Conservation (phyloP, 805 yeast species). For the Wickerhamiella sergipiensis region DNA sequence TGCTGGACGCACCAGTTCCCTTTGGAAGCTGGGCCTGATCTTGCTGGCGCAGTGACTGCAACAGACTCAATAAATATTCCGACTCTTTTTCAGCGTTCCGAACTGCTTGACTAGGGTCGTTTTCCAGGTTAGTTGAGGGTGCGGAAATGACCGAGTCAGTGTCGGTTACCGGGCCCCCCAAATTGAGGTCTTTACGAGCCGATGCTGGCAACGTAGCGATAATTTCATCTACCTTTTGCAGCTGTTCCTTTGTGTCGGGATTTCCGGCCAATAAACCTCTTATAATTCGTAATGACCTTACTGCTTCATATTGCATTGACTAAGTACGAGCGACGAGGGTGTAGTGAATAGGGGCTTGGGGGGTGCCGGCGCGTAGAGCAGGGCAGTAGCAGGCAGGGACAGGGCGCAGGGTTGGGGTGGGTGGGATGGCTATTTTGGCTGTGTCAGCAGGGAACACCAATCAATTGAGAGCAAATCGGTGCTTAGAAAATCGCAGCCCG, state of each 20-base stretch:
- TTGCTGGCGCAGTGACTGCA: background rate
- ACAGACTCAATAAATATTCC: background rate
- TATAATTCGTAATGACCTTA: background rate
- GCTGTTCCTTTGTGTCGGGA: background rate
- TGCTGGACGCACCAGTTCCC: background rate
- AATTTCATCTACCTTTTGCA: slow-evolving; percentile 5
- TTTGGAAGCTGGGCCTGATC: background rate
- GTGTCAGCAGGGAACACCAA: slow-evolving; percentile 3
- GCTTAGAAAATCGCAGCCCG: slow-evolving; percentile 3
- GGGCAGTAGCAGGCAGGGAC: background rate
- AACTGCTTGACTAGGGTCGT: background rate
- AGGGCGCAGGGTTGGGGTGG: background rate
- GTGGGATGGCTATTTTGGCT: background rate
- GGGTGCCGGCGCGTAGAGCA: background rate
- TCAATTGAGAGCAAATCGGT: slow-evolving; percentile 4
- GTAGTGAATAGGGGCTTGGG: too few relatives aligned
- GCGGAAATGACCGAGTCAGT: too few relatives aligned
- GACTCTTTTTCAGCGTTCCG: background rate
- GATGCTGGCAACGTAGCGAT: background rate
- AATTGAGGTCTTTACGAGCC: background rate
- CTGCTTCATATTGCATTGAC: background rate
- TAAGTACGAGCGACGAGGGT: too few relatives aligned
- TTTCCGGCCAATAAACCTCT: background rate
- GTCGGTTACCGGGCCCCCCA: too few relatives aligned
- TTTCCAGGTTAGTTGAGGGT: too few relatives aligned